Conservation (phyloP, 306 rosid species). For the Vicia villosa region DNA sequence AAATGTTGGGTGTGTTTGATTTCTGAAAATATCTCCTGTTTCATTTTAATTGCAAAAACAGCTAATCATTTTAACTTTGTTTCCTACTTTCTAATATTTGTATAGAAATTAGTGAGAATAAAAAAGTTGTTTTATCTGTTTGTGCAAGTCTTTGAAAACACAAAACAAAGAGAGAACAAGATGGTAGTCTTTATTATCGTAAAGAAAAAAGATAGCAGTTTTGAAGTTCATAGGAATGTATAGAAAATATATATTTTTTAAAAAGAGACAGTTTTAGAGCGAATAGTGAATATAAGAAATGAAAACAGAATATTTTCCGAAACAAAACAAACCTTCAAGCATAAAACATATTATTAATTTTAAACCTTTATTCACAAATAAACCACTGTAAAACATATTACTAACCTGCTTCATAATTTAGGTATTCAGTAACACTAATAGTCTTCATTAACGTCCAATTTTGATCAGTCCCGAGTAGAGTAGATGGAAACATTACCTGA, state of each 20-base stretch:
- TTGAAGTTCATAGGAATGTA: background rate
- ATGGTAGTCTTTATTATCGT: background rate
- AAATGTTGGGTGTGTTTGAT: background rate
- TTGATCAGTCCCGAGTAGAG: slow-evolving; percentile 88
- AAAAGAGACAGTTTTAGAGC: background rate
- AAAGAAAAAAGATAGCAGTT: background rate
- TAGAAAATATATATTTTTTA: background rate
- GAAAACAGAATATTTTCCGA: background rate
- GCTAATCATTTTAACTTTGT: background rate
- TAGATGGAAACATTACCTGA: slow-evolving; percentile 98
- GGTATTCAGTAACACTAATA: slow-evolving; percentile 93
- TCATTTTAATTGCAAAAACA: background rate
- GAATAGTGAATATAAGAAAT: background rate
- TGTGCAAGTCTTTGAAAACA: background rate
- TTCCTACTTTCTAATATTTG: background rate
- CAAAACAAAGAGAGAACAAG: background rate
- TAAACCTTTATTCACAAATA: background rate
- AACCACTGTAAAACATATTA: background rate
- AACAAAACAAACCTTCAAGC: background rate
- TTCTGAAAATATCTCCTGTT: slow-evolving; percentile 4
- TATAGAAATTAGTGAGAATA: slow-evolving; percentile 1
- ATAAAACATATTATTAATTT: background rate
- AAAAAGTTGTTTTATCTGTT: background rate
- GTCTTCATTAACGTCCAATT: slow-evolving; percentile 98
- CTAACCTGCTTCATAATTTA: slow-evolving; percentile 92